Conservation (phyloP, 345 rosid genomes). For the Gossypium raimondii region DNA sequence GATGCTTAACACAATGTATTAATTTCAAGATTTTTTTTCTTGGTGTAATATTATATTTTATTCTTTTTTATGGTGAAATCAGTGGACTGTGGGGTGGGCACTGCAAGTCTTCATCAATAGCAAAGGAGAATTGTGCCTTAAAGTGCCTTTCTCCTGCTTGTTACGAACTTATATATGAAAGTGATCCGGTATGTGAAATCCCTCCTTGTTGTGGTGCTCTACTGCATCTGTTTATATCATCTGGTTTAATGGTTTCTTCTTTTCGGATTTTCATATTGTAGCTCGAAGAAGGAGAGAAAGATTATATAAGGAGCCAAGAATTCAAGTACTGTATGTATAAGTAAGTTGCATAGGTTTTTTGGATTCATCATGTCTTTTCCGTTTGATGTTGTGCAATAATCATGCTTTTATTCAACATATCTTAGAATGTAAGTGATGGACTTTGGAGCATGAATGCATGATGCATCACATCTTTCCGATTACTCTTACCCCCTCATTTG, state of each 20-base stretch:
- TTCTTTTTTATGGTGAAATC: neutral
- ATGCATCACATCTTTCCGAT: neutral
- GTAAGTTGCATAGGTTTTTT: neutral
- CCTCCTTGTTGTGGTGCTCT: neutral
- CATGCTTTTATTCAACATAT: neutral
- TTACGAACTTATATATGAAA: slow-evolving; percentile 18
- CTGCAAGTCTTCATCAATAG: slow-evolving; percentile 46
- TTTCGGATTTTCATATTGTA: neutral
- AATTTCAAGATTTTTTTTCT: neutral
- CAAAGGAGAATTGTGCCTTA: slow-evolving; percentile 21
- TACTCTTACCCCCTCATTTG: neutral
- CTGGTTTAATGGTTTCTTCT: neutral
- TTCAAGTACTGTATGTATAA: slow-evolving; percentile 15
- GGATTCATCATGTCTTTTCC: neutral
- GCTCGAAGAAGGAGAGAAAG: slow-evolving; percentile 18
- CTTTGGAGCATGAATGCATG: neutral
- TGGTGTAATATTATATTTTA: neutral
- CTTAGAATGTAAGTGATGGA: neutral
- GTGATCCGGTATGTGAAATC: slow-evolving; percentile 17
- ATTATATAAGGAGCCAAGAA: slow-evolving; percentile 13
- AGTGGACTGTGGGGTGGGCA: slow-evolving; percentile 59
- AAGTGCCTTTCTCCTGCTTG: slow-evolving; percentile 14
- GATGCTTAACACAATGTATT: neutral
- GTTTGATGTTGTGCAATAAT: neutral
- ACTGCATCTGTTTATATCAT: neutral